Evolutionary conservation across 164 flowering plant species (phyloP).

Genomic region (Amborella trichopoda): DNA sequence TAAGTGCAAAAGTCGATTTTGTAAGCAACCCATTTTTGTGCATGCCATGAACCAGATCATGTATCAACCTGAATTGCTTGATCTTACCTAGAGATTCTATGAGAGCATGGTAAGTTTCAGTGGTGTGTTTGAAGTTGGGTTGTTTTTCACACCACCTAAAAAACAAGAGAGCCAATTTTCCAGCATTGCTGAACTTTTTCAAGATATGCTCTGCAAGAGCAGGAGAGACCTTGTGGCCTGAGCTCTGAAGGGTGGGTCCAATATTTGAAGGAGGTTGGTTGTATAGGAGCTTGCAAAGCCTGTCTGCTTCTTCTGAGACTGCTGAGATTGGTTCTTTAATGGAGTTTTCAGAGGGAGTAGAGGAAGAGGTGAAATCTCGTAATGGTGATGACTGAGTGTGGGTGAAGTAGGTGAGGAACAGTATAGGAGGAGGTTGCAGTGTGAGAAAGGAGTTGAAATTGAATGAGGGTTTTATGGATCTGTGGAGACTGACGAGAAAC

Average conservation of each 20-base stretch:
- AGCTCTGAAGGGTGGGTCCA: conserved; percentile 21
- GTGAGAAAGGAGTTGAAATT: no score
- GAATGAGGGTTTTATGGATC: no score
- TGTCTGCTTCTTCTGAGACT: conserved; percentile 21
- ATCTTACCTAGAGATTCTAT: conserved; percentile 73
- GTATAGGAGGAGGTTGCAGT: no score
- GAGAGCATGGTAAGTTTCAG: conserved; percentile 50
- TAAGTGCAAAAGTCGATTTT: conserved; percentile 52
- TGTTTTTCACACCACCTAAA: conserved; percentile 37
- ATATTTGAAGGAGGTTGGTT: conserved; percentile 13
- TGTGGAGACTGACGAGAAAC: no score
- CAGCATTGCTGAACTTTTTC: conserved; percentile 26
- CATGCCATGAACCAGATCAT: conserved; percentile 54
- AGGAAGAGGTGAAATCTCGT: no score
- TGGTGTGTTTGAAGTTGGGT: conserved; percentile 28
- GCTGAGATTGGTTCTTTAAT: no score
- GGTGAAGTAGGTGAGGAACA: no score
- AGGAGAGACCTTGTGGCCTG: conserved; percentile 24
- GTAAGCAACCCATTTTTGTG: conserved; percentile 33
- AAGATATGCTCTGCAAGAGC: conserved; percentile 46
- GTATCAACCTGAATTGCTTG: conserved; percentile 58
- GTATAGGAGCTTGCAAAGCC: conserved; percentile 33
- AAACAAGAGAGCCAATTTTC: conserved; percentile 13
- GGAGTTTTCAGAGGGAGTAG: no score
- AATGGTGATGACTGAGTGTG: no score